phyloP scores from a whole-genome alignment of 2,329 filamentous ascomycete species.

The Ilyonectria mors-panacis region DNA sequence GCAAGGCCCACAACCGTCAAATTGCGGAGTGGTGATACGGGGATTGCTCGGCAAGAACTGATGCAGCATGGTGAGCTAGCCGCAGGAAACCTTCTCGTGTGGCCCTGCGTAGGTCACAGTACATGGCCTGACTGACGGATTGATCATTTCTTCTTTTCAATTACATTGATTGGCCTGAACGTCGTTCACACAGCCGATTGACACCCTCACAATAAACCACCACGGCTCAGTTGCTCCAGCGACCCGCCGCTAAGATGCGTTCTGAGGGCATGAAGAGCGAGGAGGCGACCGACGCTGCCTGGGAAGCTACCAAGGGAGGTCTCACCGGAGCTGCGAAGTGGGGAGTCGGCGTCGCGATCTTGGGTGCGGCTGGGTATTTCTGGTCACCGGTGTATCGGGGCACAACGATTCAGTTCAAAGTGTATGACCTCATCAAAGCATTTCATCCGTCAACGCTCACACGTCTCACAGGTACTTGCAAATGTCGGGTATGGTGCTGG shows the following conservation, averaged over 20 bases:
- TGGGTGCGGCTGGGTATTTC: constrained; percentile 74
- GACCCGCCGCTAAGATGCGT: constrained; percentile 38
- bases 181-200: neutral
- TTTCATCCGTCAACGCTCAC: constrained; percentile 16
- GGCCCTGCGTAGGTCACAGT: constrained; percentile 29
- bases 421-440: constrained; percentile 64
- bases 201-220: neutral
- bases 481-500: constrained; percentile 89
- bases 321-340: constrained; percentile 78
- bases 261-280: constrained; percentile 69
- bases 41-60: constrained; percentile 30
- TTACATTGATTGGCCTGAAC: constrained; percentile 6
- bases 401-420: constrained; percentile 82
- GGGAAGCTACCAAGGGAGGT: constrained; percentile 79
- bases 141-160: constrained; percentile 17
- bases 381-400: constrained; percentile 81
- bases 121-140: constrained; percentile 39
- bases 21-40: constrained; percentile 36
- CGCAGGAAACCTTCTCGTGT: constrained; percentile 20
- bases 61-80: constrained; percentile 13
- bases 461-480: constrained; percentile 76
- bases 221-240: constrained; percentile 6
- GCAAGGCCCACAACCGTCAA: neutral
- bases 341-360: constrained; percentile 75
- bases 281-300: constrained; percentile 79